phyloP scores from a whole-genome alignment of 1,284 basidiomycete species.

The Sporisorium reilianum region DNA sequence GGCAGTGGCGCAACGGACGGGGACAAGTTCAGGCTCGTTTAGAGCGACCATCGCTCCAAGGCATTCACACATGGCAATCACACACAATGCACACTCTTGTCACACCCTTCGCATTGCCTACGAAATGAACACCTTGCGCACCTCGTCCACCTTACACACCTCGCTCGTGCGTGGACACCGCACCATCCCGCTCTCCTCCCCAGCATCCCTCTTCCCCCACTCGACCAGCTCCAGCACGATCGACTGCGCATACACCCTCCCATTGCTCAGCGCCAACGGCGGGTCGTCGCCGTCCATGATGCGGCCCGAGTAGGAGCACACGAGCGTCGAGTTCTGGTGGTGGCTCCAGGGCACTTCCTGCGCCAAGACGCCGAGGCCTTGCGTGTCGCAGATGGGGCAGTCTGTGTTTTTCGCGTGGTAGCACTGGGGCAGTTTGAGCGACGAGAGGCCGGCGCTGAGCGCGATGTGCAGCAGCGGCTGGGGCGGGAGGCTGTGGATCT shows the following conservation, averaged over 20 bases:
- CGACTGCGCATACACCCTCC: conserved; percentile 88
- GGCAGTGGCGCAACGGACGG: neutral
- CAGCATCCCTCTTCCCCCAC: conserved; percentile 71
- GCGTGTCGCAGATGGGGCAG: conserved; percentile 86
- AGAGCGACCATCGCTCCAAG: too few relatives aligned
- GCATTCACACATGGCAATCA: neutral
- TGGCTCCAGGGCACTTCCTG: conserved; percentile 90
- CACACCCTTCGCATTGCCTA: conserved; percentile 18
- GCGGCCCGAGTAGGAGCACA: conserved; percentile 87
- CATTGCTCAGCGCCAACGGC: conserved; percentile 90
- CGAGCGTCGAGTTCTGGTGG: conserved; percentile 93
- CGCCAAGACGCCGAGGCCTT: conserved; percentile 79
- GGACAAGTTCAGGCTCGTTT: conserved; percentile 11
- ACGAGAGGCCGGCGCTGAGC: conserved; percentile 59
- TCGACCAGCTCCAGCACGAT: conserved; percentile 85
- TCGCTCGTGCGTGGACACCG: conserved; percentile 83
- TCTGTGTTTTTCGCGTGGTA: conserved; percentile 71
- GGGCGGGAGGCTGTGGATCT: conserved; percentile 56
- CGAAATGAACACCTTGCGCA: conserved; percentile 75
- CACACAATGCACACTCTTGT: neutral
- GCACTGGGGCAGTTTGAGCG: conserved; percentile 62
- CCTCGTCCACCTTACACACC: conserved; percentile 76
- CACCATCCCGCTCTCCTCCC: conserved; percentile 73
- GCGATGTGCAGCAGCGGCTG: conserved; percentile 64
- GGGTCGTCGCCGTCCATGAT: conserved; percentile 95